Percentiles rank a stretch among this genome's conserved stretches.
Conservation (phyloP, 2,329 filamentous ascomycete genomes). For the Stagonosporopsis rhizophila region DNA sequence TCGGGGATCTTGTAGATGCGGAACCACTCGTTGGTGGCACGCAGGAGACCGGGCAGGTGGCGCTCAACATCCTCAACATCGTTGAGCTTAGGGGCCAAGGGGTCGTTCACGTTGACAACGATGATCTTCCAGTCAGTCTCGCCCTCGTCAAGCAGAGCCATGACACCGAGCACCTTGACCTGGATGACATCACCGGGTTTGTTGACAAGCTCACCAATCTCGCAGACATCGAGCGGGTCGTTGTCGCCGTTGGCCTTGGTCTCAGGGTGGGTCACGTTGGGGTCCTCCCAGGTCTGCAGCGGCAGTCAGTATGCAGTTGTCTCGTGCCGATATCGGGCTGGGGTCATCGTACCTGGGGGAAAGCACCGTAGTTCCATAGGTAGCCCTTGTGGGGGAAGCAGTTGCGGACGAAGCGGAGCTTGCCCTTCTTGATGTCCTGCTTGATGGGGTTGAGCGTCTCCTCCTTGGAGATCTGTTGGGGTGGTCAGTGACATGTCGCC, state of each 20-base stretch:
- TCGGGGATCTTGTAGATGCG: conserved; percentile 99
- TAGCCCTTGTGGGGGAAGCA: conserved; percentile 99
- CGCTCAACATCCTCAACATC: conserved; percentile 99
- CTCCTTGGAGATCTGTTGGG: conserved; percentile 90
- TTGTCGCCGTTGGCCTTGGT: conserved; percentile 99
- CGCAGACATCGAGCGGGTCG: conserved; percentile 98
- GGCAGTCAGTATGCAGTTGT: conserved; percentile 33
- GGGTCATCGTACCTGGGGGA: conserved; percentile 78
- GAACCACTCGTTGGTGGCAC: conserved; percentile 99
- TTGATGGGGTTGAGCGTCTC: conserved; percentile 98
- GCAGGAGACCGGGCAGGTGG: conserved; percentile 93
- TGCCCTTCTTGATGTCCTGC: conserved; percentile 99
- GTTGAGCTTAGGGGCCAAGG: conserved; percentile 93
- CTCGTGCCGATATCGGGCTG: conserved; percentile 38
- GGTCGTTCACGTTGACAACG: conserved; percentile 98
- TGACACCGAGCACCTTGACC: conserved; percentile 99
- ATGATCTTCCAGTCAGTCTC: conserved; percentile 99
- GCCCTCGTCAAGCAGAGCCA: conserved; percentile 98
- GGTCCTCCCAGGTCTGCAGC: conserved; percentile 95
- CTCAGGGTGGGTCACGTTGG: conserved; percentile 93
- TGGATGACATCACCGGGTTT: conserved; percentile 98
- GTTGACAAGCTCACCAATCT: conserved; percentile 97
- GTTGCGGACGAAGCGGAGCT: conserved; percentile 98
- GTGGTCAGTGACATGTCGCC: conserved; percentile 28
- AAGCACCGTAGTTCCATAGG: conserved; percentile 99